Conservation (phyloP, 1,284 basidiomycete genomes). For the Ceratobasidium sp. region DNA sequence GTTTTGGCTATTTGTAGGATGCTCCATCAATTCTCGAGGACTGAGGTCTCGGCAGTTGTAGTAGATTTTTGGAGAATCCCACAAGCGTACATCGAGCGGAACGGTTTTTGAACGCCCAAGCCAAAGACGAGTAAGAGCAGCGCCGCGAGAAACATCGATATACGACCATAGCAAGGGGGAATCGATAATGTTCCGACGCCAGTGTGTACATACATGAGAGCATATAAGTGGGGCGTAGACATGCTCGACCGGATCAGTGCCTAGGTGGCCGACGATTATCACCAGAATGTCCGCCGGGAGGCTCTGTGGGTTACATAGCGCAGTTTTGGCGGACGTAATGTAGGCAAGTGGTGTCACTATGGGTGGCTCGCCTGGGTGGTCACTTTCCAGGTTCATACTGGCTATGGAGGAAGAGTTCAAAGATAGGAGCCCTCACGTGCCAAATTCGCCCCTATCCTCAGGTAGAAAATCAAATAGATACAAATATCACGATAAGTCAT, state of each 20-base stretch:
- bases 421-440: too few species aligned
- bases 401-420: too few species aligned
- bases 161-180: slow-evolving; percentile 1
- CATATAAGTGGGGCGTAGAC: slow-evolving; percentile 6
- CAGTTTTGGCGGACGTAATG: background rate
- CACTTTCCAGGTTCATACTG: too few species aligned
- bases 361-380: background rate
- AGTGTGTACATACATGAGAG: slow-evolving; percentile 18
- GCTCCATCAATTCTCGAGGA: too few species aligned
- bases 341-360: too few species aligned
- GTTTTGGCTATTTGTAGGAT: too few species aligned
- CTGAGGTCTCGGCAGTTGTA: too few species aligned
- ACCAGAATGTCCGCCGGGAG: background rate
- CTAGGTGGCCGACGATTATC: background rate
- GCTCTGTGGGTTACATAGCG: background rate
- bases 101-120: background rate
- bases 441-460: too few species aligned
- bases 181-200: background rate
- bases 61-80: background rate
- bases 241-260: background rate
- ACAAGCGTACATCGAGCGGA: background rate
- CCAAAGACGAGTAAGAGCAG: background rate
- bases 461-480: too few species aligned
- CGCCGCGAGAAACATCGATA: slow-evolving; percentile 1
- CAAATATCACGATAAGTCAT: too few species aligned